Percentiles rank a stretch among this genome's conserved stretches.
These are phyloP conservation scores for Phytomonas sp. DNA, from an alignment of 208 protist species.

Conservation along the genomic window DNA sequence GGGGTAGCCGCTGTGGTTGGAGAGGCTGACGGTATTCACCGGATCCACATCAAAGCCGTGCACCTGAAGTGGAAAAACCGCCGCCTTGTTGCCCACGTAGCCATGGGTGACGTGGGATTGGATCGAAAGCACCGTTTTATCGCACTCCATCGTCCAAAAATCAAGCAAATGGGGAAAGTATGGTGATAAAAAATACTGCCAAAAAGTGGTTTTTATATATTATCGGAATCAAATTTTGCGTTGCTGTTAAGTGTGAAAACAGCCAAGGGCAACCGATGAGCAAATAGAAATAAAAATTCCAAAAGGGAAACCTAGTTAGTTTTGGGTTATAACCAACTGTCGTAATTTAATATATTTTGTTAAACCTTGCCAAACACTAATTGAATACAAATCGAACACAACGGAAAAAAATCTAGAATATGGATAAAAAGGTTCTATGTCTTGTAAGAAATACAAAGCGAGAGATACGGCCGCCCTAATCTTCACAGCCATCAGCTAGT, in stretches of 20 bases:
- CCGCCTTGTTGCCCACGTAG: constrained; percentile 95
- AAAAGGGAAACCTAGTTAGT: no score
- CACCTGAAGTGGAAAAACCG: constrained; percentile 91
- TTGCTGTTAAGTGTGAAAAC: no score
- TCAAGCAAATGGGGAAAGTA: background rate
- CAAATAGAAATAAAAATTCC: no score
- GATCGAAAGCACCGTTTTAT: constrained; percentile 43
- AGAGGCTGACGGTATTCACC: constrained; percentile 93
- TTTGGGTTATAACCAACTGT: no score
- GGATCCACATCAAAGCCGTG: constrained; percentile 93
- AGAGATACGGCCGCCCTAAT: background rate
- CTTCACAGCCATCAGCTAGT: background rate
- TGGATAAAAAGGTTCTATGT: background rate
- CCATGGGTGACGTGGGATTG: constrained; percentile 94
- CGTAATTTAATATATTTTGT: no score
- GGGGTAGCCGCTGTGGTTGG: constrained; percentile 93
- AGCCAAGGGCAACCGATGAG: no score
- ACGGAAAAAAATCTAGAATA: background rate
- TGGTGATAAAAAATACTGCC: background rate
- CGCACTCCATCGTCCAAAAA: background rate
- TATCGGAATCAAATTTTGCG: no score
- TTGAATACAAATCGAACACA: background rate
- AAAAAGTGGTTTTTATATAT: constrained; percentile 1
- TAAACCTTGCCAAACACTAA: no score
- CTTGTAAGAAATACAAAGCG: background rate